Evolutionary conservation across 768 basidiomycete genomes (phyloP).

Genomic region (Candolleomyces eurysporus): DNA sequence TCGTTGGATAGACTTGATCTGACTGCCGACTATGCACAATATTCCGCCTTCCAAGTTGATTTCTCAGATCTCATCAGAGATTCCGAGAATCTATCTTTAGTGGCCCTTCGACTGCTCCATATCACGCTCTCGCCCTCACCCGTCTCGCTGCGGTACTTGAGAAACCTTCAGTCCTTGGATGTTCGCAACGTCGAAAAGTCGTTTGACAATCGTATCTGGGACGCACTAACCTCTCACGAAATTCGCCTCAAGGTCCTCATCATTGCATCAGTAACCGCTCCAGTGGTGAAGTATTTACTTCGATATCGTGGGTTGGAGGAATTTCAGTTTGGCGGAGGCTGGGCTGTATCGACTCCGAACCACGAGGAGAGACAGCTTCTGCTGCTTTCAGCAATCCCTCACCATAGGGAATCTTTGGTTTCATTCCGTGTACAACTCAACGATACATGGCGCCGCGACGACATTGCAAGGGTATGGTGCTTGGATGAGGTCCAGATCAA

Average conservation of each 20-base stretch:
- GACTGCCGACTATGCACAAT: neutral
- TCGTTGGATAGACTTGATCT: neutral
- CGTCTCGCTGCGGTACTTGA: too few relatives aligned
- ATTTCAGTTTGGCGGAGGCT: neutral
- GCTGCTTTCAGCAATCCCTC: neutral
- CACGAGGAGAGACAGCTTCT: neutral
- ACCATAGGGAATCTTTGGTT: neutral
- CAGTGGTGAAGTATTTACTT: neutral
- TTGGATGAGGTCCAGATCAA: neutral
- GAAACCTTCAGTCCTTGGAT: neutral
- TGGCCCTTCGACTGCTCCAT: too few relatives aligned
- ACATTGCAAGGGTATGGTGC: neutral
- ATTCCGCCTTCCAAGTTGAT: neutral
- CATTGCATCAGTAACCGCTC: neutral
- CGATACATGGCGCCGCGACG: neutral
- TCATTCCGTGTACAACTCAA: neutral
- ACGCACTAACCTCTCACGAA: neutral
- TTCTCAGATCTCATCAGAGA: neutral
- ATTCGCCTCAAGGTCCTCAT: neutral
- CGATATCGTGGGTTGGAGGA: neutral
- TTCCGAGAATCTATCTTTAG: neutral
- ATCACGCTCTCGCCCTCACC: too few relatives aligned
- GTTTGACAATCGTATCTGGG: neutral
- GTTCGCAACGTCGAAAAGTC: neutral
- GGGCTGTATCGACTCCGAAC: neutral